Base-by-base conservation (phyloP, 768 basidiomycete species). In the Calvatia gigantea region DNA sequence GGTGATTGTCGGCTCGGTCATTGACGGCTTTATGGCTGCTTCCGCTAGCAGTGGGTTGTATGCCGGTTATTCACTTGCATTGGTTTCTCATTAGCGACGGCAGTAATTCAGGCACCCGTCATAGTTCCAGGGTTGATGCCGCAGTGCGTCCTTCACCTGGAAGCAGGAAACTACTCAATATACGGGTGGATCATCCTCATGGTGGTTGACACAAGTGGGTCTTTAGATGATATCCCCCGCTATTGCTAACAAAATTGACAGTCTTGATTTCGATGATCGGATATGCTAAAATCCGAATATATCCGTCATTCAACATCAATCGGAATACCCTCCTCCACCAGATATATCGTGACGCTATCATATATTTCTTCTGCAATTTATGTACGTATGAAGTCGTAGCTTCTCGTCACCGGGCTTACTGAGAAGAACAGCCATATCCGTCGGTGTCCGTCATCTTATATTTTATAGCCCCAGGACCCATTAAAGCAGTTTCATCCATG, bases 291-390 rank as follows among this genome's bases (percentile, higher is more conserved):
- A 21, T 19, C n/a, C 29, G 28, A 8, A 23, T 42, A 6, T 53
- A 53, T 32, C 31, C 29, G 3, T 42, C 39, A 3, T 8, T n/a
- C 9, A 33, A 15, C 2, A 15, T 11, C 17, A 21, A 1, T n/a
- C 51, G 6, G 21, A 43, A 32, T 14, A 23, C 2, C 14, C 51
- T 53, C 14, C 21, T 53, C 19, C 23, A 23, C 11, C 29, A 33
- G 2, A 15, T 43, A 31, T 44, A 42, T 33, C 28, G 11, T 12
- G 51, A 53, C 17, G 51, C 51, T 14, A 2, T 53, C n/a, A 2
- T 12, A 15, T 53, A 53, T 21, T 53, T 53, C 25, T 27, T 53
- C 23, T 53, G 27, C 19, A 53, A 53, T 42, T 15, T 53, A 7
- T 15, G 41, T 44, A 23, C 29, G 51, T 35, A 14, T 21, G n/a